Base-by-base conservation (phyloP, 2,329 filamentous ascomycete genomes). In the Biscogniauxia mediterranea region DNA sequence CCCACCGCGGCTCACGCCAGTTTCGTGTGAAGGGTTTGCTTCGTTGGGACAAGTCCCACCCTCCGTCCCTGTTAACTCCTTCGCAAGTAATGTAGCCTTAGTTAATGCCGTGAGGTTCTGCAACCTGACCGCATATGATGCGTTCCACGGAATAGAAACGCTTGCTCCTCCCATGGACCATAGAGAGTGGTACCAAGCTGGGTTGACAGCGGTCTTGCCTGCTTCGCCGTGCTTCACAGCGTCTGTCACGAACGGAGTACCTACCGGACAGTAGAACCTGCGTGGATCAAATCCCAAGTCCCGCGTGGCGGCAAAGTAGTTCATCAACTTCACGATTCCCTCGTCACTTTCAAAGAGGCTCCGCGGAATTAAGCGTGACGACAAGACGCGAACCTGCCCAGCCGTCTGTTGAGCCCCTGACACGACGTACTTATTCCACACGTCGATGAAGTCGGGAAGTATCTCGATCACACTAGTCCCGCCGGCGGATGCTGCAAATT, bases 11-110 rank as follows among this genome's bases (percentile, higher is more conserved):
- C 52, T 70, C 60, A 59, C 73, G 70, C 70, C 72, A 78, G 53
- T 76, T 64, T 15, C 70, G 67, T 20, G 75, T 74, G 20, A 74
- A 2, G 70, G 63, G 60, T 78, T 74, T 5, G 70, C 76, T 67
- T 80, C 78, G 63, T 77, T 79, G 53, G 73, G 66, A 64, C 79
- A 80, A 13, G 74, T 70, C 3, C 78, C 77, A 28, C 72, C 73
- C 5, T 72, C 71, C 1, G 72, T 72, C 8, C 64, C 62, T 2
- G 66, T 65, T 20, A 69, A 32, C 19, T 61, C 46, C 26, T 70
- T 66, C 2, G 57, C 57, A 11, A 65, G 61, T 17, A 59, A 23
- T 3, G 65, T 68, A 3, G 54, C 57, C 8, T 38, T 62, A 8
- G 65, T 64, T 3, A 66, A 50, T 1, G 57, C 57, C 5, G 64